Evolutionary conservation across 2,329 filamentous ascomycete species (phyloP).

Genomic region (Arthrinium puccinioides): DNA sequence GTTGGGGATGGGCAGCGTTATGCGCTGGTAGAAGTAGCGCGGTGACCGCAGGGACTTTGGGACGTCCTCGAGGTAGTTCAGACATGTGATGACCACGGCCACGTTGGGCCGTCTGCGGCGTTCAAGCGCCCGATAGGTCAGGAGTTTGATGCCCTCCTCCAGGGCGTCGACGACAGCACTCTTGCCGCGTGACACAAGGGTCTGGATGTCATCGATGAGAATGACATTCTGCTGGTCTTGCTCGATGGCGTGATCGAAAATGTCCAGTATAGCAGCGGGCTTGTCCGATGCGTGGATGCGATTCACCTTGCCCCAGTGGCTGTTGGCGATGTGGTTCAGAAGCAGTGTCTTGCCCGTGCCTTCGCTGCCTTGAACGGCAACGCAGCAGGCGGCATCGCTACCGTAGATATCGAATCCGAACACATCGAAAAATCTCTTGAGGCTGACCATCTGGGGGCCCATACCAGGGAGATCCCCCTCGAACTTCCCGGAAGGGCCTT

Average conservation of each 20-base stretch:
- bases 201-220: conserved; percentile 70
- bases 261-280: conserved; percentile 52
- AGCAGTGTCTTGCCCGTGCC: conserved; percentile 82
- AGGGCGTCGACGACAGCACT: conserved; percentile 47
- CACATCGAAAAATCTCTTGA: conserved; percentile 59
- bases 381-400: conserved; percentile 39
- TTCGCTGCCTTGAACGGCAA: conserved; percentile 72
- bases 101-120: conserved; percentile 44
- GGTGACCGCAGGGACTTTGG: conserved; percentile 60
- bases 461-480: conserved; percentile 55
- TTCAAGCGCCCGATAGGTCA: conserved; percentile 33
- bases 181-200: conserved; percentile 56
- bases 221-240: conserved; percentile 66
- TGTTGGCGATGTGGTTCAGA: conserved; percentile 57
- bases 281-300: conserved; percentile 51
- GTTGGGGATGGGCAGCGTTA: conserved; percentile 74
- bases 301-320: conserved; percentile 65
- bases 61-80: conserved; percentile 64
- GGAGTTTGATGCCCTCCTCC: conserved; percentile 28
- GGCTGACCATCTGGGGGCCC: conserved; percentile 49
- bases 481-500: too few relatives aligned
- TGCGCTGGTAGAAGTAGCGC: conserved; percentile 57
- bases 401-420: conserved; percentile 28
- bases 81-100: conserved; percentile 66
- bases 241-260: conserved; percentile 61